These are phyloP conservation scores for Eucalyptus sideroxylon DNA, from an alignment of 345 rosid species.

Conservation along the genomic window DNA sequence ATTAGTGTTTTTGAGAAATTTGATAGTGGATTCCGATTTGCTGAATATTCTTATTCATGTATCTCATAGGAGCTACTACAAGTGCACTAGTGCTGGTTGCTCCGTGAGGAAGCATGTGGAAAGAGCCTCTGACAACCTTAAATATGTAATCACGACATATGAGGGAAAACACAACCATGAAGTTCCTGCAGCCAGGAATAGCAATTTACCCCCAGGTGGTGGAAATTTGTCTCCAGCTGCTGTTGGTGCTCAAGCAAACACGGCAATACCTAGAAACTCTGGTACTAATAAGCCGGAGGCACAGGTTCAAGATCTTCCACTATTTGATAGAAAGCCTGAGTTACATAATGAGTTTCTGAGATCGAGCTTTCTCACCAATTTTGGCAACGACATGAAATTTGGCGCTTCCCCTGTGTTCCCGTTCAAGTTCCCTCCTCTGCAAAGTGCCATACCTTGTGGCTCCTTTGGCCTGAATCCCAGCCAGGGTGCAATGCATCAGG, in stretches of 20 bases:
- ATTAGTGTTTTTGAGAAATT: neutral
- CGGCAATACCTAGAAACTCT: conserved; percentile 12
- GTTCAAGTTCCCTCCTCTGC: conserved; percentile 29
- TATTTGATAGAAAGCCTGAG: conserved; percentile 26
- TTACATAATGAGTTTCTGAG: conserved; percentile 17
- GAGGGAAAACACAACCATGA: conserved; percentile 72
- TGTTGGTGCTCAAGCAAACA: neutral
- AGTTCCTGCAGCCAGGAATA: conserved; percentile 54
- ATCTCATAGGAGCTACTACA: conserved; percentile 52
- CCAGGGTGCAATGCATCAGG: conserved; percentile 6
- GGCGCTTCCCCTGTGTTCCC: conserved; percentile 28
- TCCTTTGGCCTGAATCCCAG: conserved; percentile 17
- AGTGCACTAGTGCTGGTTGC: conserved; percentile 60
- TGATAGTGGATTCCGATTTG: neutral
- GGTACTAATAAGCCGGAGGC: conserved; percentile 14
- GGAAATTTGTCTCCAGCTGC: neutral
- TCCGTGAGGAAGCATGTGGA: conserved; percentile 62
- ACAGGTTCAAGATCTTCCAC: conserved; percentile 20
- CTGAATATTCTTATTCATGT: neutral
- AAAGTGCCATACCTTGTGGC: conserved; percentile 8
- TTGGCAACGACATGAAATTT: conserved; percentile 29
- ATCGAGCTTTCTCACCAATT: conserved; percentile 16
- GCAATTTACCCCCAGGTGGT: conserved; percentile 7
- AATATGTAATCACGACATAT: conserved; percentile 44
- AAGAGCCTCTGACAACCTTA: conserved; percentile 52